These are phyloP conservation scores for Colletotrichum orbiculare DNA, from an alignment of 2,329 filamentous ascomycete species.

Conservation along the genomic window DNA sequence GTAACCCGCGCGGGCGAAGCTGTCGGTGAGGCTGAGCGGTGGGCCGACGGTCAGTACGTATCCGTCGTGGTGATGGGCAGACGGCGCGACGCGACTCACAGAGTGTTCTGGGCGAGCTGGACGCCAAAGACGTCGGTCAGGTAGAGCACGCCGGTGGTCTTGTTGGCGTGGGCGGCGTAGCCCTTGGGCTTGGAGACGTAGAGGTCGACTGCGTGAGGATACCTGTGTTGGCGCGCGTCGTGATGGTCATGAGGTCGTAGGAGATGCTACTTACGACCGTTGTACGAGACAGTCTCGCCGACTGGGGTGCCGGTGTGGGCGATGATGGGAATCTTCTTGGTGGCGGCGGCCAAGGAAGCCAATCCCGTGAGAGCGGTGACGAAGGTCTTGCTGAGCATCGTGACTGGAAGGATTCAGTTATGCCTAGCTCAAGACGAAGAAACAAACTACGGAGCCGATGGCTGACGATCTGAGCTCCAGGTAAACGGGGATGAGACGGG, in stretches of 20 bases:
- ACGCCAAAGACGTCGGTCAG: constrained; percentile 52
- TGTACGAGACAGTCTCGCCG: constrained; percentile 22
- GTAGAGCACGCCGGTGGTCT: constrained; percentile 26
- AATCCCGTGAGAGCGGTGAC: constrained; percentile 14
- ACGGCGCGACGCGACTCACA: constrained; percentile 18
- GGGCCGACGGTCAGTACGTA: neutral
- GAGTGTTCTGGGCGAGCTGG: constrained; percentile 42
- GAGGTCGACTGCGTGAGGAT: constrained; percentile 12
- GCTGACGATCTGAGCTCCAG: neutral
- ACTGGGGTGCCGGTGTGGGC: constrained; percentile 31
- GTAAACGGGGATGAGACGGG: constrained; percentile 10
- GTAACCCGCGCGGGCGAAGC: constrained; percentile 75
- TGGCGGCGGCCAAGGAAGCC: constrained; percentile 14
- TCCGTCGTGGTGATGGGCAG: neutral
- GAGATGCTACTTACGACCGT: constrained; percentile 19
- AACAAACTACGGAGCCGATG: no score
- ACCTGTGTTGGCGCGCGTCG: neutral
- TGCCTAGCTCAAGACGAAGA: no score
- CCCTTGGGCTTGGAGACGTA: constrained; percentile 33
- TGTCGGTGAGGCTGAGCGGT: constrained; percentile 64
- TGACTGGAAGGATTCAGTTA: neutral
- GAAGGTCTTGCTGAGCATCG: constrained; percentile 29
- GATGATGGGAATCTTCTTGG: constrained; percentile 24
- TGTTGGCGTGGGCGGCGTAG: constrained; percentile 2
- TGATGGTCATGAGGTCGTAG: neutral